Evolutionary conservation across 768 basidiomycete genomes (phyloP), one percentile per base, ranked within the genome.

Genomic region (Termitomyces sp.): DNA sequence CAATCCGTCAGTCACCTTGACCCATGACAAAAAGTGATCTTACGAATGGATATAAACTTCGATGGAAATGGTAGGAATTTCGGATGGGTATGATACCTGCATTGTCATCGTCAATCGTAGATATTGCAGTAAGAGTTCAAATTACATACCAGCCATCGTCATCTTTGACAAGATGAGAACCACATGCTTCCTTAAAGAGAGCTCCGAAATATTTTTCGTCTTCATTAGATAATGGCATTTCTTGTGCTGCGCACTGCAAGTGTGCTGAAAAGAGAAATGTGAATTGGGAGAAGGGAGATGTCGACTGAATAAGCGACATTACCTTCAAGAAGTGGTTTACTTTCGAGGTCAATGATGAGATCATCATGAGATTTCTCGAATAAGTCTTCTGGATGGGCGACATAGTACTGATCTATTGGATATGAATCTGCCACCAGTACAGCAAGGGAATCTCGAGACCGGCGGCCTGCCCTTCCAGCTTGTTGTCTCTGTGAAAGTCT

Each of bases 221-320:
- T 14, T 81, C 81, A 0, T 69, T 58, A 17, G 79, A 81, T 22
- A 94, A 60, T 0, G 93, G 93, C 81, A 96, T 88, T 69, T 95
- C 93, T 53, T 85, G 75, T 0, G 82, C 90, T 17, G 93, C 93
- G 60, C 92, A 96, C 65, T 95, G 93, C 12, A 95, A 67, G 65
- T 94, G 93, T 5, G 83, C 87, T 79, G 50, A 11, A 14, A 28
- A 28, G 26, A 28, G 28, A 28, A 7, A 28, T 7, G 28, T 28
- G 28, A 28, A 7, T 7, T 28, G 28, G 53, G 50, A 51, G 6
- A 32, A 42, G 48, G 38, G 8, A 21, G 5, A 22, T 14, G 9
- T 30, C 11, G 24, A 41, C 4, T 26, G n/a, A 28, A 19, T 41
- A 8, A 32, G 14, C 17, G 21, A 35, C 30, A 8, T 6, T 24